These are phyloP conservation scores for Volutella citrinella DNA, from an alignment of 2,329 filamentous ascomycete genomes.

Conservation along the genomic window DNA sequence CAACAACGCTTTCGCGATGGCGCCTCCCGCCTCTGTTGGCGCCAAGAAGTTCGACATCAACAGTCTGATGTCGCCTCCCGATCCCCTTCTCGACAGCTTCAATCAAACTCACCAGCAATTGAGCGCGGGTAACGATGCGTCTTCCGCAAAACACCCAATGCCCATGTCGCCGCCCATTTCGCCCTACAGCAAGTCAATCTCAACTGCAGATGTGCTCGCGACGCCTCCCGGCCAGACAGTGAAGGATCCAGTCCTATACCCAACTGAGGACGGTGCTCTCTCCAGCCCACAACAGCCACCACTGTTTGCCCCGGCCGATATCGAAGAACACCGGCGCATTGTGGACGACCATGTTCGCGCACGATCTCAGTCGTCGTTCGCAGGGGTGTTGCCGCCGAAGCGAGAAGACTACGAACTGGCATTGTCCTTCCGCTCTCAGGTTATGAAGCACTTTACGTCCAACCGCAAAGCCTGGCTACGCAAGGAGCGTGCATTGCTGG, in stretches of 20 bases:
- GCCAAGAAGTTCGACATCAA: conserved; percentile 47
- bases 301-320: conserved; percentile 45
- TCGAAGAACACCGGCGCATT: conserved; percentile 41
- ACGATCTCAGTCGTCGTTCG: conserved; percentile 42
- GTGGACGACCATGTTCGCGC: conserved; percentile 49
- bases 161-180: conserved; percentile 60
- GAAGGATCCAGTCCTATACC: conserved; percentile 59
- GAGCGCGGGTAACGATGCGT: conserved; percentile 20
- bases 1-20: conserved; percentile 24
- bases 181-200: conserved; percentile 39
- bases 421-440: conserved; percentile 50
- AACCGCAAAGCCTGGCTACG: conserved; percentile 48
- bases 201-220: conserved; percentile 27
- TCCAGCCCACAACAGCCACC: conserved; percentile 44
- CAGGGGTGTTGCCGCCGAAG: conserved; percentile 43
- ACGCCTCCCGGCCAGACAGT: conserved; percentile 30
- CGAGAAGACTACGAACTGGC: conserved; percentile 53
- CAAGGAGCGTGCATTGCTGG: conserved; percentile 48
- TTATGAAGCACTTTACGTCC: conserved; percentile 43
- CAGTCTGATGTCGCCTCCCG: conserved; percentile 62
- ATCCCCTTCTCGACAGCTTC: conserved; percentile 54
- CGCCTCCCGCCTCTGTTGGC: conserved; percentile 25
- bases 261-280: conserved; percentile 39
- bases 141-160: conserved; percentile 32
- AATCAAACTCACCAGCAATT: conserved; percentile 22